phyloP scores from a whole-genome alignment of 805 yeast genomes.

The Saccharomycopsis schoenii region DNA sequence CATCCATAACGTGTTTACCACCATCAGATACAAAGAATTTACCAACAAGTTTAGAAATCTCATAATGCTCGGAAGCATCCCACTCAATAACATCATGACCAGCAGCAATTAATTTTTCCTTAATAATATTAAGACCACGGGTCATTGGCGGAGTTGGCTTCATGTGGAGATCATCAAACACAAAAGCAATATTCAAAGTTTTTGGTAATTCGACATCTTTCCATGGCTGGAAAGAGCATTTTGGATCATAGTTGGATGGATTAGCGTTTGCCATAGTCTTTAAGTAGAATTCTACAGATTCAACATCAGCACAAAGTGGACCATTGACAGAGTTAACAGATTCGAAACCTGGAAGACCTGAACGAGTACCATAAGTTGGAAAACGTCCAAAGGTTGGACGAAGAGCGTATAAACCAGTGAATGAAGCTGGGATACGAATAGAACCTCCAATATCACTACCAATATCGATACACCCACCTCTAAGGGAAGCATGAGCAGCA shows the following conservation, averaged over 20 bases:
- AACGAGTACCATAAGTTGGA: conserved; percentile 23
- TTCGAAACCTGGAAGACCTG: conserved; percentile 27
- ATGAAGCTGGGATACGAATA: conserved; percentile 60
- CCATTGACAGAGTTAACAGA: conserved; percentile 28
- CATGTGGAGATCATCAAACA: conserved; percentile 35
- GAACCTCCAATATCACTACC: conserved; percentile 72
- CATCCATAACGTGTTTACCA: conserved; percentile 25
- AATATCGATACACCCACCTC: conserved; percentile 51
- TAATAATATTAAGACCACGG: conserved; percentile 32
- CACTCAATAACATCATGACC: conserved; percentile 38
- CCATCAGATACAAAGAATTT: conserved; percentile 29
- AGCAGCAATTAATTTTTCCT: conserved; percentile 23
- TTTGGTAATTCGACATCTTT: conserved; percentile 22
- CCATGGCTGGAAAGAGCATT: conserved; percentile 43
- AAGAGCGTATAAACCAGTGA: conserved; percentile 48
- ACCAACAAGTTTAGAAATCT: conserved; percentile 23
- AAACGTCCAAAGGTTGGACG: conserved; percentile 53
- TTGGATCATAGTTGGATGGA: conserved; percentile 43
- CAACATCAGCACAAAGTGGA: conserved; percentile 25
- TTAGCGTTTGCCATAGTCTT: conserved; percentile 30
- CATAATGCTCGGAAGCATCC: conserved; percentile 26
- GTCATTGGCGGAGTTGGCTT: conserved; percentile 49
- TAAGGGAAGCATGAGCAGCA: conserved; percentile 51
- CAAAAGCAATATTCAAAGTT: conserved; percentile 37
- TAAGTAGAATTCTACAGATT: conserved; percentile 27